These are phyloP conservation scores for Boehmeria nivea DNA, from an alignment of 306 rosid genomes.

Conservation along the genomic window DNA sequence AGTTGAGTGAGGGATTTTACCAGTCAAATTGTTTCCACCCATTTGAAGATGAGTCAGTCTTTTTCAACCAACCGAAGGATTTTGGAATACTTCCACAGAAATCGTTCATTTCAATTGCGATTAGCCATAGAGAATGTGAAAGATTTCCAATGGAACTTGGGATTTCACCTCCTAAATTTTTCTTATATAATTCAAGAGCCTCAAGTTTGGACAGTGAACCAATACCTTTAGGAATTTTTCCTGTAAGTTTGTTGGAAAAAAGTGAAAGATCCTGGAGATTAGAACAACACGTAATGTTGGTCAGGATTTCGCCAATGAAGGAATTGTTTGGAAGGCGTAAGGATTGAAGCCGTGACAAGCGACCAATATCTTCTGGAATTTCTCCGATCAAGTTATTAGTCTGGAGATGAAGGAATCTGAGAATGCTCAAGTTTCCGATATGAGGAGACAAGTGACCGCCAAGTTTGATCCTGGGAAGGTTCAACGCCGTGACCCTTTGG, in stretches of 20 bases:
- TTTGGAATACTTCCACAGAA: conserved; percentile 25
- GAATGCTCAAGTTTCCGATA: conserved; percentile 25
- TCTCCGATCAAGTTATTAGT: conserved; percentile 13
- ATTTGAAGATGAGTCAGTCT: neutral
- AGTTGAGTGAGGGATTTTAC: conserved; percentile 21
- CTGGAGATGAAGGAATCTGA: neutral
- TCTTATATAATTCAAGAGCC: neutral
- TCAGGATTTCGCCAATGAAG: conserved; percentile 21
- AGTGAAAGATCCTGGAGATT: neutral
- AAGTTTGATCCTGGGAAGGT: conserved; percentile 4
- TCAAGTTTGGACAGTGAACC: conserved; percentile 11
- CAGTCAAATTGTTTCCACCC: conserved; percentile 15
- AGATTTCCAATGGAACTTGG: conserved; percentile 24
- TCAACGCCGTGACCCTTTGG: conserved; percentile 14
- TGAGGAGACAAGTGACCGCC: conserved; percentile 16
- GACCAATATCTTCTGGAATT: conserved; percentile 24
- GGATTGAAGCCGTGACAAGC: neutral
- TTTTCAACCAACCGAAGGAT: conserved; percentile 21
- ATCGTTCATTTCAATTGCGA: neutral
- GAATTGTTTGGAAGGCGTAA: neutral
- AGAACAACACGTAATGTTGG: conserved; percentile 17
- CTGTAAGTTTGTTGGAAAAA: neutral
- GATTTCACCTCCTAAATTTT: conserved; percentile 19
- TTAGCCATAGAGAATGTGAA: neutral
- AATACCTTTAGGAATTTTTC: conserved; percentile 5